A percentile compares a stretch with the other conserved stretches of the same genome.
phyloP scores from a whole-genome alignment of 768 basidiomycete species.

The Pleurotus cornucopiae region DNA sequence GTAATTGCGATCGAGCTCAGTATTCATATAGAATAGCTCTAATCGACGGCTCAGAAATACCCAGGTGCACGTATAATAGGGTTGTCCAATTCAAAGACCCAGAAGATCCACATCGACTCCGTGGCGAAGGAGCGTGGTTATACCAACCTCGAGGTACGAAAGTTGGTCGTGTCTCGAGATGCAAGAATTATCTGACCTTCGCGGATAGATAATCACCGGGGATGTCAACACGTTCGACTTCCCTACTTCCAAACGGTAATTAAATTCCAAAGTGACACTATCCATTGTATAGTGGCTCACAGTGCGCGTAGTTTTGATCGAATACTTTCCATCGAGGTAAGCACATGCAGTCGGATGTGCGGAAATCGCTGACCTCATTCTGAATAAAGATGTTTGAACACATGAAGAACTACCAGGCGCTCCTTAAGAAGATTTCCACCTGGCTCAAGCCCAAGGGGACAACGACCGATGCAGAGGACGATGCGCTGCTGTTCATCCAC shows the following conservation, averaged over 20 bases:
- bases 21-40: not conserved
- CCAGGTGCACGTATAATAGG: conserved; percentile 59
- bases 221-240: conserved; percentile 67
- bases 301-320: conserved; percentile 52
- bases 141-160: conserved; percentile 45
- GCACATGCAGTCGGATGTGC: not conserved
- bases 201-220: conserved; percentile 54
- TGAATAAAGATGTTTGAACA: conserved; percentile 62
- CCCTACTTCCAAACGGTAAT: conserved; percentile 36
- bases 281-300: too few relatives aligned
- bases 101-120: conserved; percentile 60
- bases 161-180: not conserved
- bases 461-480: conserved; percentile 20
- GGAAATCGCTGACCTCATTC: not conserved
- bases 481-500: conserved; percentile 61
- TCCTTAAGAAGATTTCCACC: conserved; percentile 56
- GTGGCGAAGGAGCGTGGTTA: conserved; percentile 44
- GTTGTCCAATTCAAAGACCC: conserved; percentile 64
- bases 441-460: conserved; percentile 50
- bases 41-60: conserved; percentile 45
- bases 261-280: too few relatives aligned
- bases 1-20: conserved; percentile 21
- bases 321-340: conserved; percentile 65
- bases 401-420: conserved; percentile 68
- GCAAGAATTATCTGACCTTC: not conserved